Percentiles rank a stretch among this genome's conserved stretches.
Evolutionary conservation across 139 green algal species (phyloP).

Genomic region (Chlamydomonas urium): DNA sequence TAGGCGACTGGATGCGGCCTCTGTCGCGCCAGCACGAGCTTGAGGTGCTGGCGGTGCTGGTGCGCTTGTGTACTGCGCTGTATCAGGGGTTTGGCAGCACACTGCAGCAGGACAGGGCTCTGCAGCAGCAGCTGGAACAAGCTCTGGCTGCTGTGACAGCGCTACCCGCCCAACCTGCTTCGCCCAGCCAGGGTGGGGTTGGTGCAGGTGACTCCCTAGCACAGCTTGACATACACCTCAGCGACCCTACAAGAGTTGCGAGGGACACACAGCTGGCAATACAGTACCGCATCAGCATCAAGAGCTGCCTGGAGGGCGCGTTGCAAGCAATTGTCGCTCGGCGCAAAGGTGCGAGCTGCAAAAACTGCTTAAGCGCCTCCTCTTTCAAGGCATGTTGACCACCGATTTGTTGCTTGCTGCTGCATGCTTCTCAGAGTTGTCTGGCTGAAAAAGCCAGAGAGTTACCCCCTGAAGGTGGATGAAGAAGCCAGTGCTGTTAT

Average conservation of each 20-base stretch:
- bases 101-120: neutral
- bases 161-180: neutral
- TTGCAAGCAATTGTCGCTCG: neutral
- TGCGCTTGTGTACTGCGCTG: conserved; percentile 27
- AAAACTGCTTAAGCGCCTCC: no score
- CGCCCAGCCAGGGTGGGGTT: neutral
- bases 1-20: conserved; percentile 31
- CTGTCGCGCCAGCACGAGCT: conserved; percentile 38
- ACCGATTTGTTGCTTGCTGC: no score
- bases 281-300: neutral
- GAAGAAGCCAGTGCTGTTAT: no score
- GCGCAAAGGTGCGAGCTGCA: conserved; percentile 10
- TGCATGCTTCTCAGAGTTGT: no score
- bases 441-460: no score
- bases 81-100: conserved; percentile 26
- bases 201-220: neutral
- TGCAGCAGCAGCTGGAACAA: neutral
- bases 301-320: neutral
- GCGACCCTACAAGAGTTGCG: neutral
- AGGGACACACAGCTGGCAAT: neutral
- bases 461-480: no score
- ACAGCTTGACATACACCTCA: neutral
- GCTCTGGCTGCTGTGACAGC: neutral
- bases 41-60: conserved; percentile 32
- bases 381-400: no score